Evolutionary conservation across 495 filamentous ascomycete species (phyloP).

Genomic region (Penicillium atrosanguineum): DNA sequence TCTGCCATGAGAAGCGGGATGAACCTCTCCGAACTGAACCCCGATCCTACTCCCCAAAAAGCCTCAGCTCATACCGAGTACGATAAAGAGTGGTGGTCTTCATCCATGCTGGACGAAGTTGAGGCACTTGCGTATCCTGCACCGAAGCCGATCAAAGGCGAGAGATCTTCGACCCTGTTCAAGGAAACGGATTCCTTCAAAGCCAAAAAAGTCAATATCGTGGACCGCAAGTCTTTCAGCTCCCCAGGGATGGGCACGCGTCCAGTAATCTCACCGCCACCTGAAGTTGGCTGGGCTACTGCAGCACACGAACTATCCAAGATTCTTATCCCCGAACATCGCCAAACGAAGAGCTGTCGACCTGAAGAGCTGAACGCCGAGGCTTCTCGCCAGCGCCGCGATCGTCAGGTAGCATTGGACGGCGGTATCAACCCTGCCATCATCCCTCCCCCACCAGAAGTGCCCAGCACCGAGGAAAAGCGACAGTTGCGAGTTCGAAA

Average conservation of each 20-base stretch:
- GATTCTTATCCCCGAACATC: slow-evolving; percentile 70
- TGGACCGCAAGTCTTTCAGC: slow-evolving; percentile 47
- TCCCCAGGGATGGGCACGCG: slow-evolving; percentile 23
- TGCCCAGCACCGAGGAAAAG: slow-evolving; percentile 44
- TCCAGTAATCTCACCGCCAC: slow-evolving; percentile 61
- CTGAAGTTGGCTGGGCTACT: slow-evolving; percentile 79
- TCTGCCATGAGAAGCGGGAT: slow-evolving; percentile 9
- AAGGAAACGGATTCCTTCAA: slow-evolving; percentile 75
- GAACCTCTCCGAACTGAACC: slow-evolving; percentile 9
- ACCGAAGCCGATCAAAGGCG: slow-evolving; percentile 40
- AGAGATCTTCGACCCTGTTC: slow-evolving; percentile 61
- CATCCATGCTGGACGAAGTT: slow-evolving; percentile 62
- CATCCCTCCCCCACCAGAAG: slow-evolving; percentile 28
- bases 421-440: slow-evolving; percentile 17
- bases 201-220: slow-evolving; percentile 65
- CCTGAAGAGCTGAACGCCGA: slow-evolving; percentile 71
- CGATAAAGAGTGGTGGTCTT: slow-evolving; percentile 75
- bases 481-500: slow-evolving; percentile 76
- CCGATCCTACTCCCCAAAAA: neutral
- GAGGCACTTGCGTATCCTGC: slow-evolving; percentile 53
- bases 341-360: slow-evolving; percentile 70
- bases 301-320: slow-evolving; percentile 79
- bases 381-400: slow-evolving; percentile 57
- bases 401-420: slow-evolving; percentile 53
- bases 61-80: slow-evolving; percentile 33